Percentiles rank a stretch among this genome's conserved stretches.
phyloP scores from a whole-genome alignment of 768 basidiomycete genomes.

The Trametopsis cervina region DNA sequence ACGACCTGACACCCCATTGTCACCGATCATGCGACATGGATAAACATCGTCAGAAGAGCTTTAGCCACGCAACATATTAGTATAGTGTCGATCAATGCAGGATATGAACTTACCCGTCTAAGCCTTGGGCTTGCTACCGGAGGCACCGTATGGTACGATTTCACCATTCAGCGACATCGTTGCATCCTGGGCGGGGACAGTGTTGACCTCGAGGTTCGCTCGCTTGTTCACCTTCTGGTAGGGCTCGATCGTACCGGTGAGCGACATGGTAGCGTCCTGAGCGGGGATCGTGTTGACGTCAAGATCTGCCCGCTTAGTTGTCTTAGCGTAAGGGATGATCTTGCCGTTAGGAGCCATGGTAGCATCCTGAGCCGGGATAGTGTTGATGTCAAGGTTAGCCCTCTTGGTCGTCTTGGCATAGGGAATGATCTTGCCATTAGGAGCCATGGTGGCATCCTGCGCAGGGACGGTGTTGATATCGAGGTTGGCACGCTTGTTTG shows the following conservation, averaged over 20 bases:
- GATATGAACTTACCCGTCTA: too few species aligned
- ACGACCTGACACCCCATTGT: neutral
- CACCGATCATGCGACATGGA: too few species aligned
- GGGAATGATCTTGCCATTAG: slow-evolving; percentile 22
- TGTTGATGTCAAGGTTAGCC: slow-evolving; percentile 15
- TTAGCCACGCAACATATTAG: too few species aligned
- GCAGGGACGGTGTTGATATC: slow-evolving; percentile 26
- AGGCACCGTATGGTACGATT: slow-evolving; percentile 27
- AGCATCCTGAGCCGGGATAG: slow-evolving; percentile 26
- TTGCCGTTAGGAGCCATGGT: slow-evolving; percentile 29
- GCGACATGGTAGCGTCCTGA: slow-evolving; percentile 27
- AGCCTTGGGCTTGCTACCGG: too few species aligned
- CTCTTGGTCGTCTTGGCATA: slow-evolving; percentile 15
- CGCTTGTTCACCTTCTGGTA: slow-evolving; percentile 2
- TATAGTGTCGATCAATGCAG: too few species aligned
- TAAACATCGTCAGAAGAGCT: too few species aligned
- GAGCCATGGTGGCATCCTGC: slow-evolving; percentile 25
- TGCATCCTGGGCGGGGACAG: slow-evolving; percentile 26
- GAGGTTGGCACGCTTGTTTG: slow-evolving; percentile 14
- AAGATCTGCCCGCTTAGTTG: neutral
- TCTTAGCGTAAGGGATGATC: slow-evolving; percentile 22
- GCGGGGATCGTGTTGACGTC: slow-evolving; percentile 22
- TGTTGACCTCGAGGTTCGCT: slow-evolving; percentile 14
- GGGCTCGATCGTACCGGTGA: slow-evolving; percentile 7
- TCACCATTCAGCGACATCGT: slow-evolving; percentile 29